Evolutionary conservation across 305 asterid species (phyloP).

Genomic region (Salvia sclarea): DNA sequence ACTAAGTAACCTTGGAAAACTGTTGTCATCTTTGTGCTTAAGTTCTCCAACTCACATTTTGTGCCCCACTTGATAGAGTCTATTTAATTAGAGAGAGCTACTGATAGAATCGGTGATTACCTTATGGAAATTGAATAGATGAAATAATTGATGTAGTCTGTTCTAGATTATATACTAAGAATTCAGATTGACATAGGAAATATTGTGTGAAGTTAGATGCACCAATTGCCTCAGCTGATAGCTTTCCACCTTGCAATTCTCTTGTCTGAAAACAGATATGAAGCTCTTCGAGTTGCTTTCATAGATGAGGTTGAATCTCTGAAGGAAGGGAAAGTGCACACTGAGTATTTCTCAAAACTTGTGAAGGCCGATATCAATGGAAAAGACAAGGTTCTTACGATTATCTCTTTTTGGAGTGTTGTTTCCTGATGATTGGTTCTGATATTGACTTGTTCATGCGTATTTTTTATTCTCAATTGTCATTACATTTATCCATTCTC

Average conservation of each 20-base stretch:
- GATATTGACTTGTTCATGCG: slow-evolving; percentile 1
- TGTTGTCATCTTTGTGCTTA: background rate
- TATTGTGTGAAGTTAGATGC: slow-evolving; percentile 21
- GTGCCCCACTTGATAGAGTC: slow-evolving; percentile 7
- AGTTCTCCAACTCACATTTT: background rate
- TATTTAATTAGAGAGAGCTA: slow-evolving; percentile 11
- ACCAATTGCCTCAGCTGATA: slow-evolving; percentile 9
- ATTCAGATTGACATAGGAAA: slow-evolving; percentile 5
- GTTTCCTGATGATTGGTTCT: slow-evolving; percentile 18
- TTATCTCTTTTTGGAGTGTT: slow-evolving; percentile 21
- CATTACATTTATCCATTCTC: no score
- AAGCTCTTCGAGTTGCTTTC: slow-evolving; percentile 98
- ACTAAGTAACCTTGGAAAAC: slow-evolving; percentile 19
- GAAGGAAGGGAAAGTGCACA: slow-evolving; percentile 77
- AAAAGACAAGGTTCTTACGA: slow-evolving; percentile 70
- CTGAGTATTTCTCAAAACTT: slow-evolving; percentile 84
- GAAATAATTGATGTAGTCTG: background rate
- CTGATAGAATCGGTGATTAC: background rate
- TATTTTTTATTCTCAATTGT: no score
- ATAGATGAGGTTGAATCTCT: slow-evolving; percentile 91
- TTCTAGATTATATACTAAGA: slow-evolving; percentile 15
- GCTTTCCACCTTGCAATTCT: slow-evolving; percentile 19
- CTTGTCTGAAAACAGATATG: slow-evolving; percentile 55
- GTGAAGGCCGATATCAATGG: slow-evolving; percentile 95
- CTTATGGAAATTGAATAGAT: background rate